Evolutionary conservation across 805 yeast genomes (phyloP), one percentile per base, ranked within the genome.

Genomic region (Sugiyamaella qingdaonensis): DNA sequence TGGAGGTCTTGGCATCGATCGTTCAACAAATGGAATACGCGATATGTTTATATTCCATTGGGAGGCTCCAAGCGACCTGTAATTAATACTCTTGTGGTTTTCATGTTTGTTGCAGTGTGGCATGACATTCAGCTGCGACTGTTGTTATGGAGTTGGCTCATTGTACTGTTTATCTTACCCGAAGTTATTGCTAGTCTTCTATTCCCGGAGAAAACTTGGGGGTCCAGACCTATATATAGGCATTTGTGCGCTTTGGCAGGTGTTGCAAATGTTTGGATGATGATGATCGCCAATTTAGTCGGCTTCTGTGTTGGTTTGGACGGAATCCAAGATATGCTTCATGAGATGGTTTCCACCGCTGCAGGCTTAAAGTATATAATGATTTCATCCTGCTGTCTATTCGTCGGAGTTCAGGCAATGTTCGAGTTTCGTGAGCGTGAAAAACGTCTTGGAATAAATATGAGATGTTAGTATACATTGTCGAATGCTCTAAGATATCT

Each of bases 1-100:
- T 94, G 99, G 99, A 79, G 98, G 65, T 95, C 96, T 2, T 94
- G 99, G 99, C 99, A 94, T 70, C 80, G 98, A 64, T 85, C 95
- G 46, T 94, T 76, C 72, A 91, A 92, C 70, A 79, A 86, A 60
- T 94, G 97, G 95, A 86, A 88, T 33, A 79, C 87, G 24, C 77
- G 96, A 56, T 94, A 94, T 68, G 79, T 94, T 39, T 94, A 94
- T 62, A 77, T 94, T 19, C 99, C 99, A 2, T 71, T 94, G 55
- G 98, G 98, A 10, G 97, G 97, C 0, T 77, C 86, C 0, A 73
- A 70, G 8, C 79, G 83, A 61, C 77, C 97, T 58, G 70, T 92
- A 8, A 60, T 86, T 46, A 90, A 92, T 56, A 82, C 91, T 10
- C 71, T 92, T 34, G 80, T 91, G 10, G 97, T 92, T 13, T 94